These are phyloP conservation scores for Candida freyschussii DNA, from an alignment of 1,139 yeast genomes.

Conservation along the genomic window DNA sequence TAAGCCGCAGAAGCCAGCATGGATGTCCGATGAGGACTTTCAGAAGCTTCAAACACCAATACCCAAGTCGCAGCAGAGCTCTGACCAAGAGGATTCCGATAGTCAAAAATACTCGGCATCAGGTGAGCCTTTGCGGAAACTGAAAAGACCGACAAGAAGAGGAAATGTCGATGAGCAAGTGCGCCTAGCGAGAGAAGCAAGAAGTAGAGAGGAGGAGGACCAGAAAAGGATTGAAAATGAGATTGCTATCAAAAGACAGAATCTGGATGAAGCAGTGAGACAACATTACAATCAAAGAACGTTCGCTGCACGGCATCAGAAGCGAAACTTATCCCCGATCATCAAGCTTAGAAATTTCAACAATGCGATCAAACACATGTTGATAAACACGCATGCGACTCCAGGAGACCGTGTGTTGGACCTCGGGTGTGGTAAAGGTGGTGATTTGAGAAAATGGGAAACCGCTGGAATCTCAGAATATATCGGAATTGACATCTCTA, in stretches of 20 bases:
- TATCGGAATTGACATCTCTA: constrained; percentile 89
- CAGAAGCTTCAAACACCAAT: constrained; percentile 24
- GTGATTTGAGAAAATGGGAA: constrained; percentile 88
- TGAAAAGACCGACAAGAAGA: constrained; percentile 15
- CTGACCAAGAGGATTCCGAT: constrained; percentile 2
- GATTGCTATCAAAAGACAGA: constrained; percentile 17
- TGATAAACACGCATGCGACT: constrained; percentile 65
- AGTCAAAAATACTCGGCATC: no score
- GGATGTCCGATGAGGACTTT: constrained; percentile 36
- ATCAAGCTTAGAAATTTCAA: constrained; percentile 83
- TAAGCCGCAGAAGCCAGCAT: constrained; percentile 19
- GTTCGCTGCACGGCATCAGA: constrained; percentile 56
- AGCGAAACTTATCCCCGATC: constrained; percentile 76
- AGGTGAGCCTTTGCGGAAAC: constrained; percentile 9
- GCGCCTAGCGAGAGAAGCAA: constrained; percentile 5
- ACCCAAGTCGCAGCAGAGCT: constrained; percentile 13
- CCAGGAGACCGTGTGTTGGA: constrained; percentile 62
- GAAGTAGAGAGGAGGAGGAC: constrained; percentile 16
- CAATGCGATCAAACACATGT: constrained; percentile 82
- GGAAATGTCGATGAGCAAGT: constrained; percentile 5
- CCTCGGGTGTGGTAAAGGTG: constrained; percentile 97
- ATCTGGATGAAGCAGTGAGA: constrained; percentile 55
- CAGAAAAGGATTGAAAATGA: constrained; percentile 19
- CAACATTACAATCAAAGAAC: constrained; percentile 86
- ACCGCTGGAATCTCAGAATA: constrained; percentile 68